Conservation (phyloP, 2,329 filamentous ascomycete species). For the Pseudogymnoascus sp. region DNA sequence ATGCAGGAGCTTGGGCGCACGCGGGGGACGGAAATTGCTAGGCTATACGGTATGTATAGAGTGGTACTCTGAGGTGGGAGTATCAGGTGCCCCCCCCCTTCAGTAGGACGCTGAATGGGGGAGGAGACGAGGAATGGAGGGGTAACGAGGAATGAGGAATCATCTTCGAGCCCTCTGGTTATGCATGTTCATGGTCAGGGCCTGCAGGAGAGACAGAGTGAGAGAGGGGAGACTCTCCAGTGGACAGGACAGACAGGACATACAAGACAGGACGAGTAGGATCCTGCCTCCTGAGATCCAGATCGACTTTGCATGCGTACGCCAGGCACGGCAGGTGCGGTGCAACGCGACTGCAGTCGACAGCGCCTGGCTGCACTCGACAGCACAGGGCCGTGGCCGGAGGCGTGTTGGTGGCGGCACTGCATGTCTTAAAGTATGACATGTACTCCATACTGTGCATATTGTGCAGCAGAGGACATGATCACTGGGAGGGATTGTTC, state of each 20-base stretch:
- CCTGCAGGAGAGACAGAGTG: background rate
- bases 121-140: constrained; percentile 4
- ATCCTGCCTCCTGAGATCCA: constrained; percentile 5
- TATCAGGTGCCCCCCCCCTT: constrained; percentile 1
- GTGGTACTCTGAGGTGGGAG: background rate
- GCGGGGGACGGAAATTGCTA: constrained; percentile 7
- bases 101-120: background rate
- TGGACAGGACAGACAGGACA: background rate
- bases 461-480: background rate
- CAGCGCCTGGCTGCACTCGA: background rate
- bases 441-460: background rate
- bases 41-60: background rate
- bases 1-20: constrained; percentile 3
- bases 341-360: background rate
- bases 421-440: constrained; percentile 3
- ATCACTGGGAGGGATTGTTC: constrained; percentile 1
- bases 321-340: background rate
- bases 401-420: constrained; percentile 4
- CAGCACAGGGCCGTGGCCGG: background rate
- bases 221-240: background rate
- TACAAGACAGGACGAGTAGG: background rate
- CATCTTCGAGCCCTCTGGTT: background rate
- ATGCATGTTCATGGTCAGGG: background rate
- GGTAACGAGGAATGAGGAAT: constrained; percentile 3
- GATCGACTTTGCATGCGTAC: constrained; percentile 6